Percentiles rank a stretch among this genome's conserved stretches.
Conservation (phyloP, 345 rosid species). For the Hibiscus mutabilis region DNA sequence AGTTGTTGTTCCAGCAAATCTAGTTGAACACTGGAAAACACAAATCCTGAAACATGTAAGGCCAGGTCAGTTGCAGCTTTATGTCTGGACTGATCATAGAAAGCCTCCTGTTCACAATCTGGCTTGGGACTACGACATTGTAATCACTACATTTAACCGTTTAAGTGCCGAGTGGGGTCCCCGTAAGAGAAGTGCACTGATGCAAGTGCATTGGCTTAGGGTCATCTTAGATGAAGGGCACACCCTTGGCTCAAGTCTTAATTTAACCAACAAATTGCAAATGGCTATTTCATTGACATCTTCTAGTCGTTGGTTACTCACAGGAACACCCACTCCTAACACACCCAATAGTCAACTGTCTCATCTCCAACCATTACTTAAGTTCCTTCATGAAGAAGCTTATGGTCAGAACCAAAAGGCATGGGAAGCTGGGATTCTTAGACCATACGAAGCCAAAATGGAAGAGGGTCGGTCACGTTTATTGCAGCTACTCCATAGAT, state of each 20-base stretch:
- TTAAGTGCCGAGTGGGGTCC: slow-evolving; percentile 92
- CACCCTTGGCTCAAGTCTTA: slow-evolving; percentile 93
- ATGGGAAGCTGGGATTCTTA: slow-evolving; percentile 89
- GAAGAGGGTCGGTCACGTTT: slow-evolving; percentile 80
- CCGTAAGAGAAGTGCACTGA: slow-evolving; percentile 70
- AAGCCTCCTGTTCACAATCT: slow-evolving; percentile 69
- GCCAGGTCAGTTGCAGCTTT: slow-evolving; percentile 67
- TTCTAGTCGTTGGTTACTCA: slow-evolving; percentile 81
- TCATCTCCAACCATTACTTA: slow-evolving; percentile 84
- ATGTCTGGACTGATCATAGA: slow-evolving; percentile 62
- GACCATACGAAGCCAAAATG: slow-evolving; percentile 88
- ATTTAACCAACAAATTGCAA: slow-evolving; percentile 87
- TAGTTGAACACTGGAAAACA: slow-evolving; percentile 88
- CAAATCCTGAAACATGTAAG: slow-evolving; percentile 81
- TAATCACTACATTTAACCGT: slow-evolving; percentile 87
- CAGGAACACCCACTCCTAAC: slow-evolving; percentile 95
- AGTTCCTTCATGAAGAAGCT: slow-evolving; percentile 87
- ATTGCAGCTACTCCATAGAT: slow-evolving; percentile 65
- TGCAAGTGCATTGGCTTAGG: slow-evolving; percentile 96
- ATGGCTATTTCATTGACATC: slow-evolving; percentile 87
- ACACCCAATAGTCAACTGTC: slow-evolving; percentile 79
- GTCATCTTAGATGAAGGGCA: slow-evolving; percentile 95
- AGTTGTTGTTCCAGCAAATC: slow-evolving; percentile 84
- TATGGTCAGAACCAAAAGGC: slow-evolving; percentile 73
- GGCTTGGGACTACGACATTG: slow-evolving; percentile 97